Base-by-base conservation (phyloP, 2,329 filamentous ascomycete species). In the Neospermospora avenae region DNA sequence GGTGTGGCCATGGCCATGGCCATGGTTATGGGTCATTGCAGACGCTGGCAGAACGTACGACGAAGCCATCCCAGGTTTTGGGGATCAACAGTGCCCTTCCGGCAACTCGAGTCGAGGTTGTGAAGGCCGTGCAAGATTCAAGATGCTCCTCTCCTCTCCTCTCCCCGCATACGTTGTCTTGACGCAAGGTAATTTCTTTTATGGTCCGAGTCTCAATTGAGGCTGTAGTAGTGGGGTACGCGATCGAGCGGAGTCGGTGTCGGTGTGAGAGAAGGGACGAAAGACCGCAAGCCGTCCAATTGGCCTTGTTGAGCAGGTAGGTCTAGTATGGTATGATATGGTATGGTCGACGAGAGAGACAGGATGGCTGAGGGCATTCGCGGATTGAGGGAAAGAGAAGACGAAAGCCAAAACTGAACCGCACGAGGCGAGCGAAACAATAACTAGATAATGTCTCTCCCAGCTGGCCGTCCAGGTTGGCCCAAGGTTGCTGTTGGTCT, bases 11-110 rank as follows among this genome's bases (percentile, higher is more conserved):
- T 71, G 67, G 49, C 61, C 59, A 55, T 73, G 70, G 42, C 65
- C 65, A 59, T 73, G 70, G 46, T 64, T 66, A 59, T 71, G 65
- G 51, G 68, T 69, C 39, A 72, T 69, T 42, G 70, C 67, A 34
- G 71, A 71, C 41, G 67, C 69, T 52, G 72, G 71, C 25, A 73
- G 66, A 59, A 70, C 68, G 65, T 72, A 73, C 39, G 70, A 68
- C 45, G 72, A 72, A 62, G 71, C 71, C 72, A 74, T 74, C 25
- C 31, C 31, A 13, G 7, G 16, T 28, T 67, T 49, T 41, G 22
- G 49, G 46, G 51, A 44, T 51, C 45, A 57, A 34, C 48, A 22
- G 31, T n/a, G n/a, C 48, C 28, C 22, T 28, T 37, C 11, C 16
- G 48, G 59, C 49, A 46, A 41, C 7, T 56, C 57, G 6, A 39